Base-by-base conservation (phyloP, 2,329 filamentous ascomycete genomes). In the Pestalotiopsis sp. region DNA sequence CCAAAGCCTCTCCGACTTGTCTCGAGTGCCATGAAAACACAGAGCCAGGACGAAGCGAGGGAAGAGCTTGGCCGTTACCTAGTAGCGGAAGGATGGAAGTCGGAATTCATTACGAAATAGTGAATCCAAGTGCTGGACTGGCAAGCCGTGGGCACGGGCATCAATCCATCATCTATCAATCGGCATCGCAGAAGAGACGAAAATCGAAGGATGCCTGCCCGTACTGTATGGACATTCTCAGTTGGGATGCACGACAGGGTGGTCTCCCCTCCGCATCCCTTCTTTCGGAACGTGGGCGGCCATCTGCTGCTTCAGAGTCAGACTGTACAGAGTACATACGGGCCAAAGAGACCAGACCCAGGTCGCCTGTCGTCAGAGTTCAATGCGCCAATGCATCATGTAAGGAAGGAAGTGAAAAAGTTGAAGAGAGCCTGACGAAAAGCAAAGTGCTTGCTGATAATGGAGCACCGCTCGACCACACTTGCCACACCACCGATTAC, bases 271-370 rank as follows among this genome's bases (percentile, higher is more conserved):
- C 59, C 31, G 59, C 36, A 62, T 36, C 27, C 59, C 59, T 39
- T 20, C 31, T 39, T 62, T 62, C 25, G 31, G 59, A 62, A 62
- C 27, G 31, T 62, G 59, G 59, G 59, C 59, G 36, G 25, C 31
- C 27, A 36, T 20, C 36, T 36, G 27, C 31, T 20, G 17, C 59
- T 9, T 39, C 31, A 62, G 59, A 62, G 59, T 62, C 36, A 20
- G n/a, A 59, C 20, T 20, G 56, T 25, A 20, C 56, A 5, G 12
- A 59, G 56, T 25, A 20, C 56, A 5, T 23, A 59, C 14, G 45
- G 14, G 9, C 45, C 45, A 52, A 20, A 52, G 45, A 17, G 14
- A 17, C 45, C 14, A 52, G 45, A 6, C 20, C 45, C 45, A 59
- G 57, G 27, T 27, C 17, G 23, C 57, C 27, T 27, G 57, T 59